A percentile compares a stretch with the other conserved stretches of the same genome.
Evolutionary conservation across 2,329 filamentous ascomycete genomes (phyloP).

Genomic region (Aspergillus amoenus): DNA sequence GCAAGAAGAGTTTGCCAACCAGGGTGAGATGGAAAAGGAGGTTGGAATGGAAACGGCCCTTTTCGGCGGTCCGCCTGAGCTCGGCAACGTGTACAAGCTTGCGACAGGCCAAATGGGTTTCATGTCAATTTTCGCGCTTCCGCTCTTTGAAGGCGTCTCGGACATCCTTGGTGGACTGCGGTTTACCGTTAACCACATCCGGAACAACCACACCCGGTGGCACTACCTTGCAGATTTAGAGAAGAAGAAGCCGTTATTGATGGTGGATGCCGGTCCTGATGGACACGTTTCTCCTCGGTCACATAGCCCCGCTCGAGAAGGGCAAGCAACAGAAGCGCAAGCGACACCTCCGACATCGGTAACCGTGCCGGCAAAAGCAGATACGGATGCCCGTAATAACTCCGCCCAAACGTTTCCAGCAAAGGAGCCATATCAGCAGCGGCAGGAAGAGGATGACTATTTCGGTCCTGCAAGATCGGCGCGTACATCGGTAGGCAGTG

Average conservation of each 20-base stretch:
- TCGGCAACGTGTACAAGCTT: conserved; percentile 78
- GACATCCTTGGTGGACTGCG: conserved; percentile 81
- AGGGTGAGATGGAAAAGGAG: conserved; percentile 87
- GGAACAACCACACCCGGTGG: conserved; percentile 74
- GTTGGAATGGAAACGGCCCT: conserved; percentile 85
- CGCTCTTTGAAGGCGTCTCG: conserved; percentile 83
- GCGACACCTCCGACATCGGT: conserved; percentile 4
- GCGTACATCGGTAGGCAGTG: conserved; percentile 19
- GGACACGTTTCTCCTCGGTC: conserved; percentile 35
- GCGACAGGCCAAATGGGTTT: conserved; percentile 89
- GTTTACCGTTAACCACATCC: conserved; percentile 80
- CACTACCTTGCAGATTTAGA: conserved; percentile 36
- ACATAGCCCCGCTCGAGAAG: conserved; percentile 26
- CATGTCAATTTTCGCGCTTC: conserved; percentile 93
- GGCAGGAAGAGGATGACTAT: conserved; percentile 14
- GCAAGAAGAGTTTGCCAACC: conserved; percentile 92
- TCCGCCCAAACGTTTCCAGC: conserved; percentile 13
- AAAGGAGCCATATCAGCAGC: conserved; percentile 3
- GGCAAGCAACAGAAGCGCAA: neutral
- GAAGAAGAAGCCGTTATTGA: conserved; percentile 26
- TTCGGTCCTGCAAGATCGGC: conserved; percentile 12
- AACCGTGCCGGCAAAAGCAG: neutral
- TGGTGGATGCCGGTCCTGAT: conserved; percentile 21
- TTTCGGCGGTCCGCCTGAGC: conserved; percentile 73
- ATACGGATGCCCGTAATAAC: conserved; percentile 8